Evolutionary conservation across 352 stramenopile genomes (phyloP), one percentile per base, ranked within the genome.

Genomic region (Pythium dissimile): DNA sequence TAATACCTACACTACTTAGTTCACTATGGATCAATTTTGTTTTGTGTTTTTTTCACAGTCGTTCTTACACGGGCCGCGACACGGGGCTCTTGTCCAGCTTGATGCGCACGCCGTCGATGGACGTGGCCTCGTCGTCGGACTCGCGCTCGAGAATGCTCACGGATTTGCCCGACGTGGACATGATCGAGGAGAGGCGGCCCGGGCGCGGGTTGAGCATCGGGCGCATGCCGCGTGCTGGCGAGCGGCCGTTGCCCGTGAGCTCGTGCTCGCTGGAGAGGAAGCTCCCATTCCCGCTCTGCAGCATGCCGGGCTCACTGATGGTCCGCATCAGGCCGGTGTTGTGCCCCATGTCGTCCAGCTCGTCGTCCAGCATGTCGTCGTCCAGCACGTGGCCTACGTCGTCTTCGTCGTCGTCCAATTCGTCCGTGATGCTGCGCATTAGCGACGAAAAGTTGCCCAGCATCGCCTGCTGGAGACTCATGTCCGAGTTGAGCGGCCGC

Each of bases 401-500:
- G 20, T 73, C 68, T 26, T 73, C 50, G 1, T 61, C 66, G 16
- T 71, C 59, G 23, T 75, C 69, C 18, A 69, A 58, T 24, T 75
- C 53, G 38, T 91, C 80, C 18, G 75, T 80, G 57, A 88, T 74
- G 0, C 73, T 62, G 1, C 77, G 69, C 27, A 88, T 78, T 7
- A 89, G 48, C 15, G 75, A 73, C 38, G 81, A 86, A 54, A 89
- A 92, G 32, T 83, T 92, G 16, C 78, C 79, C 20, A 89, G 70
- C 72, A 92, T 89, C 8, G 81, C 78, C 35, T 85, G 69, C 9
- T 80, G 81, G 7, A 91, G 58, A 58, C 81, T 89, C 75, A 80
- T 84, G 46, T 88, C 81, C 3, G 75, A 80, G 26, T 71, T 64
- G 24, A 87, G 77, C 13, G 74, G 67, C 34, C 84, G 75, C 21